Evolutionary conservation across 2,329 filamentous ascomycete species (phyloP).

Genomic region (Pseudogymnoascus sp.): DNA sequence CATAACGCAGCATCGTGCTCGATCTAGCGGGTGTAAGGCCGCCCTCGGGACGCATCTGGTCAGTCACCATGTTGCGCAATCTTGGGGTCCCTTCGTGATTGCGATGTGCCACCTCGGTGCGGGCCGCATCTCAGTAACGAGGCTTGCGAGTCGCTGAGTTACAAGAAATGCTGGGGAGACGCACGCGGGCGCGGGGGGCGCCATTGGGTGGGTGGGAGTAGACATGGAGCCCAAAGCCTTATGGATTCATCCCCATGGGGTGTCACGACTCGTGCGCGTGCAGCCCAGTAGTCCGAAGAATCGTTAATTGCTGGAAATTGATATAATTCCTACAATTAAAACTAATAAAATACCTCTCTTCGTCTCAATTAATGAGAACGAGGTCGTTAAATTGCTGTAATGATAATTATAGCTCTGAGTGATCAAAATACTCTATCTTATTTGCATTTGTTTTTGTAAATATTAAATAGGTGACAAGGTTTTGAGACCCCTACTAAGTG

Average conservation of each 20-base stretch:
- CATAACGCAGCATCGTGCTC: neutral
- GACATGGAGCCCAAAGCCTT: constrained; percentile 1
- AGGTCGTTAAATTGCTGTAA: neutral
- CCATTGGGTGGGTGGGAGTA: neutral
- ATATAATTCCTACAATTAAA: neutral
- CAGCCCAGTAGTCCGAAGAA: neutral
- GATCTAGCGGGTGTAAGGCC: constrained; percentile 2
- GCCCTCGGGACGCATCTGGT: neutral
- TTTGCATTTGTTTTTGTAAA: neutral
- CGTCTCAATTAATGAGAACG: neutral
- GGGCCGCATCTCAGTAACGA: constrained; percentile 1
- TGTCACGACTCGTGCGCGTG: constrained; percentile 2
- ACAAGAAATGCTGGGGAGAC: constrained; percentile 2
- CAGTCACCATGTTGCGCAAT: neutral
- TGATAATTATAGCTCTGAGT: neutral
- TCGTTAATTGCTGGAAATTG: neutral
- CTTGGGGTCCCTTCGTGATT: neutral
- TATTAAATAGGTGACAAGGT: neutral
- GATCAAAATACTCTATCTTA: neutral
- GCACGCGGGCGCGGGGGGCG: neutral
- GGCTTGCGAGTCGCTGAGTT: constrained; percentile 3
- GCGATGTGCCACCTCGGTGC: neutral
- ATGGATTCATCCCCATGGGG: constrained; percentile 4
- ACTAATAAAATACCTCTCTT: neutral
- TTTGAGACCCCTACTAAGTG: neutral